phyloP scores from a whole-genome alignment of 1,139 yeast species.

The Suhomyces yuchorum region DNA sequence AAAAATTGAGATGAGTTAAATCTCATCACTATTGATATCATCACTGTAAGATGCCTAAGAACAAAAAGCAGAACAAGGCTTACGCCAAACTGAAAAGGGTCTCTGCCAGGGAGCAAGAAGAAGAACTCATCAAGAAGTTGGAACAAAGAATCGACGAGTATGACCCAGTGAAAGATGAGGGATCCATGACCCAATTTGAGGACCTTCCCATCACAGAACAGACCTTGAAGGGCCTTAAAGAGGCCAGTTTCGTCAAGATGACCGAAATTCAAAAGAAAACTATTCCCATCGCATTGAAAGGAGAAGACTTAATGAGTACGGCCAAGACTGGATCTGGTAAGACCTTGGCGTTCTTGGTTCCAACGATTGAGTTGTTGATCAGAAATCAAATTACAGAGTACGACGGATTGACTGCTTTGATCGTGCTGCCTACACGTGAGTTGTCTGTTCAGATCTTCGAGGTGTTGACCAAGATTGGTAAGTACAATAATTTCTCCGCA shows the following conservation, averaged over 20 bases:
- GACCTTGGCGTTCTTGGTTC: slow-evolving; percentile 87
- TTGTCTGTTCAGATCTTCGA: slow-evolving; percentile 93
- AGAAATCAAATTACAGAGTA: slow-evolving; percentile 78
- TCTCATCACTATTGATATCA: not conserved
- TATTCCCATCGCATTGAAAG: slow-evolving; percentile 75
- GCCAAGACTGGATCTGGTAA: slow-evolving; percentile 98
- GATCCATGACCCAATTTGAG: slow-evolving; percentile 43
- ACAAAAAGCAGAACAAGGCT: slow-evolving; percentile 21
- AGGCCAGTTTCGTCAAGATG: slow-evolving; percentile 67
- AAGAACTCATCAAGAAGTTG: slow-evolving; percentile 46
- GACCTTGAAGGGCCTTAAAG: slow-evolving; percentile 72
- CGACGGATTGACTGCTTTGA: slow-evolving; percentile 92
- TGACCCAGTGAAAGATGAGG: slow-evolving; percentile 42
- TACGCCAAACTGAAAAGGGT: slow-evolving; percentile 25
- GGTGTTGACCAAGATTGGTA: slow-evolving; percentile 83
- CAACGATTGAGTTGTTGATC: slow-evolving; percentile 72
- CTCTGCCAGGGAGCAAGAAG: slow-evolving; percentile 39
- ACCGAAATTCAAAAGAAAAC: slow-evolving; percentile 87
- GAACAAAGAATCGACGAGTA: slow-evolving; percentile 52
- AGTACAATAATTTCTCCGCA: slow-evolving; percentile 78
- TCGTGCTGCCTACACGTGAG: slow-evolving; percentile 93
- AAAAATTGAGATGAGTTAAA: slow-evolving; percentile 12
- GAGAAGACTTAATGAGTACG: slow-evolving; percentile 85
- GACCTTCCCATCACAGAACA: slow-evolving; percentile 75
- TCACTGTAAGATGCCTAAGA: slow-evolving; percentile 26